phyloP scores from a whole-genome alignment of 371 early-diverging fungal genomes.

The Globomyces sp. region DNA sequence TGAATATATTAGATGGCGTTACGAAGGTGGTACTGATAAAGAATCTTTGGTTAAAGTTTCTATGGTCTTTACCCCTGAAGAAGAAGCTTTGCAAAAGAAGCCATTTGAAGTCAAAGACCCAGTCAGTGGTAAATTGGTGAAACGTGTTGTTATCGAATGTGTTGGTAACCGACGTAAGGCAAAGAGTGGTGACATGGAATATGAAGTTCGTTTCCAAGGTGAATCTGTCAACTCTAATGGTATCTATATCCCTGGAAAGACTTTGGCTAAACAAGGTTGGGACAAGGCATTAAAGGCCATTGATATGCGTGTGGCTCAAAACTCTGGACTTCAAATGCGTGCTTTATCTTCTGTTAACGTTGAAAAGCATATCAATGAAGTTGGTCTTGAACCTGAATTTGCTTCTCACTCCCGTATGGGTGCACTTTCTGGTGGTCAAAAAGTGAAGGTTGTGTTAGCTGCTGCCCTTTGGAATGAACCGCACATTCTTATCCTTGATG shows the following conservation, averaged over 20 bases:
- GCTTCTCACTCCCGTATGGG: slow-evolving; percentile 68
- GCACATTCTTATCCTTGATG: slow-evolving; percentile 75
- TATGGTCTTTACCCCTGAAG: slow-evolving; percentile 68
- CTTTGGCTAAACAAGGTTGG: slow-evolving; percentile 70
- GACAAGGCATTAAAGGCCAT: slow-evolving; percentile 71
- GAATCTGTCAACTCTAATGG: slow-evolving; percentile 53
- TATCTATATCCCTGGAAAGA: slow-evolving; percentile 40
- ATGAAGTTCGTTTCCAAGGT: slow-evolving; percentile 73
- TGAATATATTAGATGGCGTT: slow-evolving; percentile 88
- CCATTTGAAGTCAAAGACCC: slow-evolving; percentile 31
- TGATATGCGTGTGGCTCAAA: slow-evolving; percentile 76
- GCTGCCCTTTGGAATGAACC: slow-evolving; percentile 73
- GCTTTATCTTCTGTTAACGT: slow-evolving; percentile 62
- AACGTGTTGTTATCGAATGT: slow-evolving; percentile 53
- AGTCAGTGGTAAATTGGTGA: slow-evolving; percentile 56
- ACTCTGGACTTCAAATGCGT: slow-evolving; percentile 67
- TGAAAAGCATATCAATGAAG: slow-evolving; percentile 70
- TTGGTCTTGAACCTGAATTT: slow-evolving; percentile 80
- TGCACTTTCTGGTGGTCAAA: slow-evolving; percentile 77
- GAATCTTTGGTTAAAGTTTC: slow-evolving; percentile 77
- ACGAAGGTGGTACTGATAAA: slow-evolving; percentile 76
- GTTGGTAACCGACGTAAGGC: slow-evolving; percentile 70
- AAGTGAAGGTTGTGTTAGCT: slow-evolving; percentile 77
- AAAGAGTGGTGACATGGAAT: slow-evolving; percentile 72
- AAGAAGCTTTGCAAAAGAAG: slow-evolving; percentile 54